These are phyloP conservation scores for Candida ascalaphidarum DNA, from an alignment of 805 yeast genomes.

Conservation along the genomic window DNA sequence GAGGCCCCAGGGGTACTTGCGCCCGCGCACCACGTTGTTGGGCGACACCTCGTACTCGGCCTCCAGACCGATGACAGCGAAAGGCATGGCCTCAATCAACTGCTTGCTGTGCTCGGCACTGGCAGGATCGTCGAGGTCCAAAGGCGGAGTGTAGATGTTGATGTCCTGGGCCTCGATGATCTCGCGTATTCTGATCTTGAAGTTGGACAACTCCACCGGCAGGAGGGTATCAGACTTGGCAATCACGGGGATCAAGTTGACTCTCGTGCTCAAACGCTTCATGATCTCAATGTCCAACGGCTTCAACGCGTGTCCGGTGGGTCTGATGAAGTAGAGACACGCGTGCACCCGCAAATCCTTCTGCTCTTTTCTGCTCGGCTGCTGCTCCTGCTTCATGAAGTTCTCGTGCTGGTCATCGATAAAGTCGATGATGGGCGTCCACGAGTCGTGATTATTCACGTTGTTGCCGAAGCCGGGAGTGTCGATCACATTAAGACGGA, in stretches of 20 bases:
- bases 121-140: constrained; percentile 66
- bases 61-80: constrained; percentile 75
- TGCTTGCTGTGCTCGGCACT: constrained; percentile 75
- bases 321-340: constrained; percentile 82
- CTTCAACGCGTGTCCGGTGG: constrained; percentile 81
- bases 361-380: constrained; percentile 59
- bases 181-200: constrained; percentile 71
- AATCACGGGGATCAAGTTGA: constrained; percentile 82
- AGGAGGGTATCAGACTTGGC: constrained; percentile 84
- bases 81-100: constrained; percentile 78
- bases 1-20: constrained; percentile 87
- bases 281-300: constrained; percentile 84
- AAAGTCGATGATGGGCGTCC: constrained; percentile 83
- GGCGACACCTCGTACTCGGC: constrained; percentile 54
- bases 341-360: constrained; percentile 88
- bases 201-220: constrained; percentile 56
- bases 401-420: constrained; percentile 87
- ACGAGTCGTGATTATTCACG: constrained; percentile 74
- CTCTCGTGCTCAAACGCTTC: constrained; percentile 74
- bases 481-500: constrained; percentile 75
- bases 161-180: constrained; percentile 81
- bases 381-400: constrained; percentile 88
- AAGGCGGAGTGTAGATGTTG: constrained; percentile 75
- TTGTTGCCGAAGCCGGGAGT: constrained; percentile 94
- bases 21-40: constrained; percentile 64